Conservation (phyloP, 148 eudicot species). For the Camellia lanceoleosa region DNA sequence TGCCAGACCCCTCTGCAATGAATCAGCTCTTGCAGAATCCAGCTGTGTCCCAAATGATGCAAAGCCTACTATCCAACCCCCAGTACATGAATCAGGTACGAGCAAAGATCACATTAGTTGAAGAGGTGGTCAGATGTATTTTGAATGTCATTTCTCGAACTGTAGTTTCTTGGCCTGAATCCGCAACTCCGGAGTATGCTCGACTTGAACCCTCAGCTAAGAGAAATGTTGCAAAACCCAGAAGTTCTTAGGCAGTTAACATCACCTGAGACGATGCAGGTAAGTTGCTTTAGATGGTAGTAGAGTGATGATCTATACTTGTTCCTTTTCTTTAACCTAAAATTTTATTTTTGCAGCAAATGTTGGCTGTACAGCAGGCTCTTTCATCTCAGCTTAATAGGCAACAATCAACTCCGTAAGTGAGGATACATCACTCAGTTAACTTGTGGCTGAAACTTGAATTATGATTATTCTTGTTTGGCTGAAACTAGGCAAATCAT, state of each 20-base stretch:
- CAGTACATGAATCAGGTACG: slow-evolving; percentile 81
- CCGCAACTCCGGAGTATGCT: slow-evolving; percentile 80
- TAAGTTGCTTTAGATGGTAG: slow-evolving; percentile 18
- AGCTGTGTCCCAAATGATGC: slow-evolving; percentile 93
- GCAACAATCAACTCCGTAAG: slow-evolving; percentile 73
- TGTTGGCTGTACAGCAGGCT: slow-evolving; percentile 69
- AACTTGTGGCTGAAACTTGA: slow-evolving; percentile 2
- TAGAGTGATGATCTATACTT: not conserved
- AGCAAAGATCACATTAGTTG: not conserved
- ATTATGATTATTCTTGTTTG: not conserved
- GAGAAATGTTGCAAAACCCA: slow-evolving; percentile 95
- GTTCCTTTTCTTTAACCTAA: not conserved
- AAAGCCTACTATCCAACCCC: slow-evolving; percentile 80
- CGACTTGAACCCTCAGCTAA: slow-evolving; percentile 75
- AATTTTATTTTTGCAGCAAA: slow-evolving; percentile 52
- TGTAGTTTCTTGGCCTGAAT: slow-evolving; percentile 52
- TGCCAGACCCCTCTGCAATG: slow-evolving; percentile 57
- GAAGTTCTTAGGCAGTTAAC: slow-evolving; percentile 71
- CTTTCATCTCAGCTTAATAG: slow-evolving; percentile 57
- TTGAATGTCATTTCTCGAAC: slow-evolving; percentile 15
- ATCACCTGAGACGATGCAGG: slow-evolving; percentile 92
- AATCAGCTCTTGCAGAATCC: slow-evolving; percentile 82
- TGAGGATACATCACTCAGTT: slow-evolving; percentile 6
- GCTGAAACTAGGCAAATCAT: not conserved
- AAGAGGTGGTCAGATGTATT: not conserved